These are phyloP conservation scores for Phialocephala sp. DNA, from an alignment of 2,329 filamentous ascomycete genomes.

Conservation along the genomic window DNA sequence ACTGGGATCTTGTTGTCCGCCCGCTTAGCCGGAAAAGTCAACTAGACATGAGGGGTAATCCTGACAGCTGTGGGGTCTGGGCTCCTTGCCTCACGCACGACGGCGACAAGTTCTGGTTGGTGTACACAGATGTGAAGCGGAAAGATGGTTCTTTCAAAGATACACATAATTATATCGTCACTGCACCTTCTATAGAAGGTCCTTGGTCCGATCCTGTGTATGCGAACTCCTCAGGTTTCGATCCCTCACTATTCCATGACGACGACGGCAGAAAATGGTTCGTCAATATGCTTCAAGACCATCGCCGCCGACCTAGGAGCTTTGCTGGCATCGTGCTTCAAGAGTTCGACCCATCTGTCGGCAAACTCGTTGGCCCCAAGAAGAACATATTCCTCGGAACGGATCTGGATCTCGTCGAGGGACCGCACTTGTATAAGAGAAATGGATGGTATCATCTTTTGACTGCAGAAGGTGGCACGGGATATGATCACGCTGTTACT, in stretches of 20 bases:
- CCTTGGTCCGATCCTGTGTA: slow-evolving; percentile 67
- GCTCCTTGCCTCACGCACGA: slow-evolving; percentile 68
- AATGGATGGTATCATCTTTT: slow-evolving; percentile 65
- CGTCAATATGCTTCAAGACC: slow-evolving; percentile 62
- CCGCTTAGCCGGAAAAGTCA: slow-evolving; percentile 57
- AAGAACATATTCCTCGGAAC: slow-evolving; percentile 55
- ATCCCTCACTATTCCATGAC: slow-evolving; percentile 65
- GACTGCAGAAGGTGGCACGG: slow-evolving; percentile 65
- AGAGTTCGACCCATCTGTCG: slow-evolving; percentile 57
- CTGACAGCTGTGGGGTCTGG: slow-evolving; percentile 67
- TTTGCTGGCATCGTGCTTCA: slow-evolving; percentile 65
- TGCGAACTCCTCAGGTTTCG: slow-evolving; percentile 66
- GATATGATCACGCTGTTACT: slow-evolving; percentile 65
- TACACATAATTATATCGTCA: slow-evolving; percentile 68
- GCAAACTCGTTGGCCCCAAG: slow-evolving; percentile 50
- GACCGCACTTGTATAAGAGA: slow-evolving; percentile 63
- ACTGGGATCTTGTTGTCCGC: slow-evolving; percentile 49
- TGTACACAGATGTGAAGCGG: slow-evolving; percentile 70
- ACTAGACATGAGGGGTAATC: slow-evolving; percentile 63
- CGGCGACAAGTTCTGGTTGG: slow-evolving; percentile 64
- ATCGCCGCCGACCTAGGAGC: slow-evolving; percentile 52
- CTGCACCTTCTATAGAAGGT: slow-evolving; percentile 56
- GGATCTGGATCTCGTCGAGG: slow-evolving; percentile 53
- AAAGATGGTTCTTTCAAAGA: slow-evolving; percentile 71
- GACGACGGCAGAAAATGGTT: slow-evolving; percentile 62